Base-by-base conservation (phyloP, 306 rosid genomes). In the Dryas octopetala region DNA sequence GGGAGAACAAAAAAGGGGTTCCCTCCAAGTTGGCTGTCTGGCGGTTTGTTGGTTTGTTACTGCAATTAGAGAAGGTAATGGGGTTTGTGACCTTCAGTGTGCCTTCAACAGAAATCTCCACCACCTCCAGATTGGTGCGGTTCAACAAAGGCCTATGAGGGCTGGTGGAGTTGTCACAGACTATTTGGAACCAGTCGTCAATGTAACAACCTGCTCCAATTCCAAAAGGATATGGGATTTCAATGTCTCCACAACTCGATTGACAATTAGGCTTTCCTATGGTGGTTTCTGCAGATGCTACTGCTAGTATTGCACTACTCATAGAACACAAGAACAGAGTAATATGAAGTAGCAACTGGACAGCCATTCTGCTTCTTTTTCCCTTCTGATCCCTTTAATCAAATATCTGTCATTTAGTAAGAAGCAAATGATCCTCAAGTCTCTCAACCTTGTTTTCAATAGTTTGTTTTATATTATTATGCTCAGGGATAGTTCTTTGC, bases 11-110 rank as follows among this genome's bases (percentile, higher is more conserved):
- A 14, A 63, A 74, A 4, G 72, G 72, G 46, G 46, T 75, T 52
- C 28, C 54, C 38, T 13, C 14, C 71, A 75, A 64, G 72, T 75
- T 51, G 5, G 6, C 11, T 2, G 26, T 5, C 9, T 64, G 68
- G 4, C 10, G 5, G 2, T 1, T 1, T 0, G 0, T 4, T 41
- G 1, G 1, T 13, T n/a, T 57, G 45, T 9, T 16, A 1, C 2
- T 3, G 71, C 89, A 83, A n/a, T 67, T 77, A 51, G 1, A 46
- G 17, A 51, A 53, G 62, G 52, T 28, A 16, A 86, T 15, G 0
- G 89, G 89, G 53, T 75, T 55, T 32, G 0, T 68, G 19, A 86
- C 57, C n/a, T 0, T 0, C 10, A 83, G 62, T 3, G 23, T 52
- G 81, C 83, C 45, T 0, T 16, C 5, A 6, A 52, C 1, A 23